Base-by-base conservation (phyloP, 352 stramenopile species). In the Globisporangium cystogenes region DNA sequence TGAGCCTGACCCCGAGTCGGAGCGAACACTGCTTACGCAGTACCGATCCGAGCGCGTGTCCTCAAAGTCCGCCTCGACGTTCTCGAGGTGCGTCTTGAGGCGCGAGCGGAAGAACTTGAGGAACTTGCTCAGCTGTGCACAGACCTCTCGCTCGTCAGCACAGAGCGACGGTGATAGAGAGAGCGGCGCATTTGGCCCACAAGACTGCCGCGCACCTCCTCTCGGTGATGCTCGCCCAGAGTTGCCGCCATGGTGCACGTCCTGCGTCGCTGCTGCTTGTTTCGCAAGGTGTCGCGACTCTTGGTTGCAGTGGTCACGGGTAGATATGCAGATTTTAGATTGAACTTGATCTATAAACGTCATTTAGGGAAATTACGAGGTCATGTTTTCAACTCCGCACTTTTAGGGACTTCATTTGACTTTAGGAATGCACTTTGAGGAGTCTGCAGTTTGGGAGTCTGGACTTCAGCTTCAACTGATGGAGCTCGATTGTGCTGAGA, bases 91-190 rank as follows among this genome's bases (percentile, higher is more conserved):
- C 29, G 74, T 84, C 43, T 74, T 80, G 27, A 90, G 55, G 7
- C 82, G 79, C 63, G 78, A 82, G 29, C 79, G 82, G 57, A 93
- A 93, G 62, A 93, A 90, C 72, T 90, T 89, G 68, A 93, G 80
- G 55, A 93, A 90, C 63, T 85, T 87, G 62, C 64, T 47, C 55
- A 92, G 64, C 82, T 91, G 51, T 7, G 8, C 16, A 14, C 4
- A 23, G 39, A 40, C 5, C 33, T 1, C 44, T n/a, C n/a, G n/a
- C 49, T 39, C 26, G 27, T 12, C 24, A 40, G 24, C 29, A 15
- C 23, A 11, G 20, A 18, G 5, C 8, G 4, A 44, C 1, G 39
- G 16, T 42, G 29, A 35, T 35, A 8, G 12, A 6, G 14, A 39
- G 31, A 42, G 36, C 5, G 18, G 23, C 26, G n/a, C 11, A 44